Conservation (phyloP, 2,329 filamentous ascomycete species). For the Beauveria medogensis region DNA sequence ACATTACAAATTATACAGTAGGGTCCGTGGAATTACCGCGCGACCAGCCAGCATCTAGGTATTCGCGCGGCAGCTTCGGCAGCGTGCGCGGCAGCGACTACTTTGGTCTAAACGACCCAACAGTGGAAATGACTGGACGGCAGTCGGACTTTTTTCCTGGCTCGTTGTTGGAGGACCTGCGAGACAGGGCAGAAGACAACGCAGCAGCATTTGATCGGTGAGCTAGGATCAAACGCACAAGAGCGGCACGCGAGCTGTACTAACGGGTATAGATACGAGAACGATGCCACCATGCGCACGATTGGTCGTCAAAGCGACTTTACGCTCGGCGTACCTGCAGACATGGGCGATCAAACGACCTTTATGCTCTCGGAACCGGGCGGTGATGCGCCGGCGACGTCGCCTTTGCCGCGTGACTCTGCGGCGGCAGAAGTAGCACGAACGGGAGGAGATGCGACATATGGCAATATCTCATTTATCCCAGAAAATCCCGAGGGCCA, state of each 20-base stretch:
- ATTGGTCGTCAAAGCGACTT: slow-evolving; percentile 43
- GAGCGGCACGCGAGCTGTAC: too few species aligned
- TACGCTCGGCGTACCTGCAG: slow-evolving; percentile 39
- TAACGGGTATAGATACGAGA: slow-evolving; percentile 16
- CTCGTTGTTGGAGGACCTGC: slow-evolving; percentile 32
- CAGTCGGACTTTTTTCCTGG: slow-evolving; percentile 47
- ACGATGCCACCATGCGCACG: slow-evolving; percentile 35
- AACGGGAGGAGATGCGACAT: slow-evolving; percentile 11
- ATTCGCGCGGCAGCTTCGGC: slow-evolving; percentile 46
- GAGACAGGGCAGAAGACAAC: slow-evolving; percentile 25
- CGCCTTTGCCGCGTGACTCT: slow-evolving; percentile 17
- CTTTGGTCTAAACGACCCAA: slow-evolving; percentile 28
- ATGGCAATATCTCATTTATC: slow-evolving; percentile 13
- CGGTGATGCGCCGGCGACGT: slow-evolving; percentile 21
- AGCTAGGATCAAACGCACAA: background rate
- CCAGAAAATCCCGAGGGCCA: slow-evolving; percentile 13
- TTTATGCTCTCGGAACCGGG: slow-evolving; percentile 37
- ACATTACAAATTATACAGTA: slow-evolving; percentile 44
- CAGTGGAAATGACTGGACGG: slow-evolving; percentile 32
- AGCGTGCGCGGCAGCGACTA: slow-evolving; percentile 48
- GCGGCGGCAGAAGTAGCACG: slow-evolving; percentile 16
- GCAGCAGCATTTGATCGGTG: slow-evolving; percentile 35
- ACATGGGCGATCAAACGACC: slow-evolving; percentile 41
- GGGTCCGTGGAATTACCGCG: slow-evolving; percentile 51
- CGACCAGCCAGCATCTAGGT: slow-evolving; percentile 35